Conservation (phyloP, 139 green algal species). For the Tetradesmus obliquus region DNA sequence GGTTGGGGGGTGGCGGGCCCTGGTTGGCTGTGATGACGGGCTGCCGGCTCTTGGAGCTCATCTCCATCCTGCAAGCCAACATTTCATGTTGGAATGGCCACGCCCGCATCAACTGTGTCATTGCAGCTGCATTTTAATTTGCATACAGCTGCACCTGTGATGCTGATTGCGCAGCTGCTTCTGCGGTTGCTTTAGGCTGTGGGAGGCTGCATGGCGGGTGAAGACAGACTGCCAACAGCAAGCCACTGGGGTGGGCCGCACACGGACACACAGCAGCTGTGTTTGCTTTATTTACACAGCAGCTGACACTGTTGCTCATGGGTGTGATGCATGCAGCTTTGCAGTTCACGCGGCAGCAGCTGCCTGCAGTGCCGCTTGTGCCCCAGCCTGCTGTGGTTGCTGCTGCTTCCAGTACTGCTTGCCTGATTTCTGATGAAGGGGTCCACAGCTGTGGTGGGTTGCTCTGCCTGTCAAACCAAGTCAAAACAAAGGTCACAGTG, state of each 20-base stretch:
- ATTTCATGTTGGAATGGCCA: no score
- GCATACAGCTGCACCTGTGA: background rate
- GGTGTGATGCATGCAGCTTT: background rate
- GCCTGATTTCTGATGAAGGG: constrained; percentile 58
- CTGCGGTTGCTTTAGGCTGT: background rate
- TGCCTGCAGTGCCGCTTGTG: background rate
- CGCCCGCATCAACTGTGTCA: background rate
- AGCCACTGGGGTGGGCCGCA: background rate
- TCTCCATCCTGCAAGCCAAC: constrained; percentile 44
- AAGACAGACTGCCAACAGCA: background rate
- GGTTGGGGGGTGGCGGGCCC: constrained; percentile 78
- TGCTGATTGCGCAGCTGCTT: background rate
- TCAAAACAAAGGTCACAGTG: background rate
- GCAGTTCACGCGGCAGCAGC: background rate
- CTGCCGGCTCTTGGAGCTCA: constrained; percentile 56
- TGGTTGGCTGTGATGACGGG: constrained; percentile 59
- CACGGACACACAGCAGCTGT: background rate
- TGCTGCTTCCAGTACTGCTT: background rate
- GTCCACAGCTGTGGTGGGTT: constrained; percentile 53
- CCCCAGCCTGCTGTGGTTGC: background rate
- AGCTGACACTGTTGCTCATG: background rate
- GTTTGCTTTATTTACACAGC: background rate
- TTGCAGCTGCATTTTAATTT: background rate
- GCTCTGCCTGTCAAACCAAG: constrained; percentile 7
- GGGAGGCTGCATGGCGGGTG: background rate